Evolutionary conservation across 2,329 filamentous ascomycete genomes (phyloP).

Genomic region (Botrytis cinerea): DNA sequence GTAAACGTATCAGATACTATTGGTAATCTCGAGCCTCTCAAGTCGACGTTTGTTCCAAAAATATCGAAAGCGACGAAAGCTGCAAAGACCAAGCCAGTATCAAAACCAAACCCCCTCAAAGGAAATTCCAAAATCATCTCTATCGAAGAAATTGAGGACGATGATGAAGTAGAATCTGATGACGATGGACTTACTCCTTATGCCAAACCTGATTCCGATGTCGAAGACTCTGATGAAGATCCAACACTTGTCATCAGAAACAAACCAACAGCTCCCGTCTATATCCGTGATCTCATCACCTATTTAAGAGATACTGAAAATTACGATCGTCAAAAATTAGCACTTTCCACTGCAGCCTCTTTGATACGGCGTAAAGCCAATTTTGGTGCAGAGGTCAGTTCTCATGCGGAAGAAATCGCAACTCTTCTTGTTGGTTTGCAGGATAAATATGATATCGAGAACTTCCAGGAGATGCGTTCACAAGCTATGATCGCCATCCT

Average conservation of each 20-base stretch:
- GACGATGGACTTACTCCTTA: constrained; percentile 65
- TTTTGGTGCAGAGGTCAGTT: constrained; percentile 84
- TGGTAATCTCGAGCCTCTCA: constrained; percentile 58
- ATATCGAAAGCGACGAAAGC: constrained; percentile 27
- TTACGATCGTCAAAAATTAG: constrained; percentile 81
- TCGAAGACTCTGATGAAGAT: constrained; percentile 91
- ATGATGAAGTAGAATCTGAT: constrained; percentile 53
- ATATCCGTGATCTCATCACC: constrained; percentile 79
- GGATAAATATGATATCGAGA: constrained; percentile 79
- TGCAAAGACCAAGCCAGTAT: constrained; percentile 36
- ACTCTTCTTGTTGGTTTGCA: constrained; percentile 75
- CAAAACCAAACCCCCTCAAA: constrained; percentile 39
- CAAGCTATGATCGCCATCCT: constrained; percentile 82
- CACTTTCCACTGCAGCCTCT: constrained; percentile 71
- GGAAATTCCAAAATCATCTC: constrained; percentile 47
- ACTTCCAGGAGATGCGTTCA: constrained; percentile 73
- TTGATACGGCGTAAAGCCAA: constrained; percentile 86
- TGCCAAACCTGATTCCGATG: constrained; percentile 82
- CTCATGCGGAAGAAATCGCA: constrained; percentile 81
- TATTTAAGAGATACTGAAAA: constrained; percentile 80
- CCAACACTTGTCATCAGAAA: constrained; percentile 81
- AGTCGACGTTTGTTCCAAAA: constrained; percentile 33
- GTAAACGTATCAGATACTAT: constrained; percentile 61
- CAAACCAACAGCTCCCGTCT: constrained; percentile 83
- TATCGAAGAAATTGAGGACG: constrained; percentile 66